phyloP scores from a whole-genome alignment of 208 protist species.

The Plasmodiophora brassicae region DNA sequence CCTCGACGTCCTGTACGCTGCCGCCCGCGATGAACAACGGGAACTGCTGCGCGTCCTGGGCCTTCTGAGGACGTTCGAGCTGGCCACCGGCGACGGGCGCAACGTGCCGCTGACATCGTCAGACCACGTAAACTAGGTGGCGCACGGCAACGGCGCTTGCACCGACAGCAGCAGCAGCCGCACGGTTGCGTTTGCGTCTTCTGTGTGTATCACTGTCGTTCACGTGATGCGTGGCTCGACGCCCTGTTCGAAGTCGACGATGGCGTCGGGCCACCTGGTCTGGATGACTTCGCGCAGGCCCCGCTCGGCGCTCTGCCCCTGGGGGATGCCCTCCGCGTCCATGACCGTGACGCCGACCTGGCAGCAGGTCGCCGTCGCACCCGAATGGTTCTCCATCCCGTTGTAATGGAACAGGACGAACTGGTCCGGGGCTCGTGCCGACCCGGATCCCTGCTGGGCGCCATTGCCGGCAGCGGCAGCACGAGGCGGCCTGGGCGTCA shows the following conservation, averaged over 20 bases:
- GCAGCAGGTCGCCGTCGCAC: not conserved
- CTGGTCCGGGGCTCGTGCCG: not conserved
- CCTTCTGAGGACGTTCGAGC: too few relatives aligned
- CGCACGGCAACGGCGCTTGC: too few relatives aligned
- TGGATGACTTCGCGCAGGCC: not conserved
- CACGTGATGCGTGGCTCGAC: not conserved
- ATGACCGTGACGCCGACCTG: not conserved
- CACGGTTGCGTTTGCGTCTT: too few relatives aligned
- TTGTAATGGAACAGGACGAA: slow-evolving; percentile 9
- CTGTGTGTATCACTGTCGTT: too few relatives aligned
- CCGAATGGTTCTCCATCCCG: slow-evolving; percentile 5
- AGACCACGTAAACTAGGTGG: too few relatives aligned
- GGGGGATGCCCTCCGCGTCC: not conserved
- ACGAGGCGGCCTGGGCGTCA: too few relatives aligned
- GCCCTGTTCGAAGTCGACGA: not conserved
- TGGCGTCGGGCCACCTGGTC: not conserved
- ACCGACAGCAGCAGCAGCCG: too few relatives aligned
- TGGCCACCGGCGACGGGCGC: too few relatives aligned
- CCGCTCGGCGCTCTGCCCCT: not conserved
- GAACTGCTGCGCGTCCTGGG: too few relatives aligned
- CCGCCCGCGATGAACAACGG: too few relatives aligned
- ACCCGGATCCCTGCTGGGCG: not conserved
- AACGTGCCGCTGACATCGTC: too few relatives aligned
- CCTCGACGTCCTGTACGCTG: too few relatives aligned
- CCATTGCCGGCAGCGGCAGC: not conserved